Percentiles rank a stretch among this genome's conserved stretches.
Evolutionary conservation across 257 asterid genomes (phyloP).

Genomic region (Solanum commersonii): DNA sequence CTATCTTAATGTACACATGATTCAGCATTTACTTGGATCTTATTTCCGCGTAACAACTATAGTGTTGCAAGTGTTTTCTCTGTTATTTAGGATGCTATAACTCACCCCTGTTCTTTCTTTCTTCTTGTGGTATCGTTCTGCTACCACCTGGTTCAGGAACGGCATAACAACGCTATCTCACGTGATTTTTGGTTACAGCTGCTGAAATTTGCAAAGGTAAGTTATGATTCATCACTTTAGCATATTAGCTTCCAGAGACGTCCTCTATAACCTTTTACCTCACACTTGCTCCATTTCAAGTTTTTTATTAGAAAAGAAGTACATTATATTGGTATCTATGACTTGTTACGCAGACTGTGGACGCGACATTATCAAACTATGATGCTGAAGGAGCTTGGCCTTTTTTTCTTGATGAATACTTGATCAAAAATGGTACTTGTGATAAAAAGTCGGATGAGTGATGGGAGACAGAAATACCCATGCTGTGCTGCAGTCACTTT

Average conservation of each 20-base stretch:
- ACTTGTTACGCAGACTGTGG: conserved; percentile 56
- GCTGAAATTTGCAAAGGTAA: conserved; percentile 91
- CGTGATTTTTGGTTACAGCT: conserved; percentile 96
- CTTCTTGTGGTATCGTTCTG: not conserved
- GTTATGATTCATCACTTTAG: not conserved
- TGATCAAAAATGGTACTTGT: conserved; percentile 49
- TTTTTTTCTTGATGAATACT: conserved; percentile 80
- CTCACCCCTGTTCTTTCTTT: not conserved
- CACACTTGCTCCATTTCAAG: not conserved
- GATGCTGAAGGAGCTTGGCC: conserved; percentile 99
- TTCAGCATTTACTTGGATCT: not conserved
- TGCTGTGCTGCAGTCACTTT: not conserved
- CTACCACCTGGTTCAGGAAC: conserved; percentile 44
- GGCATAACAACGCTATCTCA: conserved; percentile 88
- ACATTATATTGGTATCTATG: not conserved
- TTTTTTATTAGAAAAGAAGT: not conserved
- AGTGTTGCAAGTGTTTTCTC: not conserved
- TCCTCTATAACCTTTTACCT: not conserved
- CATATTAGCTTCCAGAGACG: not conserved
- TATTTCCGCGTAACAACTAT: not conserved
- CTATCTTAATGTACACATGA: not conserved
- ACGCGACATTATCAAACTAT: conserved; percentile 70
- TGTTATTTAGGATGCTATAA: not conserved
- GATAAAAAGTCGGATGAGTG: conserved; percentile 48
- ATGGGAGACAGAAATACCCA: conserved; percentile 19